Evolutionary conservation across 2,329 filamentous ascomycete genomes (phyloP).

Genomic region (Paraphaeosphaeria sporulosa): DNA sequence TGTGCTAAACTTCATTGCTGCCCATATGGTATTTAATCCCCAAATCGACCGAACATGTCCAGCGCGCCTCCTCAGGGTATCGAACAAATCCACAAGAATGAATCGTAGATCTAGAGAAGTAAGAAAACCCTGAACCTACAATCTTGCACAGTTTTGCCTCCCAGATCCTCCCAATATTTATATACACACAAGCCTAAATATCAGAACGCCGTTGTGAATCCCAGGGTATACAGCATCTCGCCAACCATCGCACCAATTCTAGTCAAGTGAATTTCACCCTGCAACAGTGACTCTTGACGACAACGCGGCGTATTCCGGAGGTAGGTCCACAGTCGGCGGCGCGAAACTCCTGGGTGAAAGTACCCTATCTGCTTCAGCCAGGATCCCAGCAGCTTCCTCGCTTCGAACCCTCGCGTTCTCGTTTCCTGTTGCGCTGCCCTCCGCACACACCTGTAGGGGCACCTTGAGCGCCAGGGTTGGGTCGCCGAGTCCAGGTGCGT

Average conservation of each 20-base stretch:
- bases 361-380: conserved; percentile 39
- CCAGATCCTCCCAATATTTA: neutral
- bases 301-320: conserved; percentile 38
- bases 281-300: conserved; percentile 10
- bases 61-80: neutral
- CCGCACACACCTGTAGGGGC: conserved; percentile 55
- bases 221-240: neutral
- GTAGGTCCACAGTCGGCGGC: conserved; percentile 36
- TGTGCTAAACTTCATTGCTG: neutral
- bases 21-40: neutral
- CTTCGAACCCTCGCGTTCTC: conserved; percentile 43
- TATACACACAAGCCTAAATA: neutral
- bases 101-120: neutral
- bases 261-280: neutral
- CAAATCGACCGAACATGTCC: neutral
- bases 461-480: conserved; percentile 51
- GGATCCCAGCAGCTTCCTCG: conserved; percentile 30
- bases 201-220: neutral
- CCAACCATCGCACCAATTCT: neutral
- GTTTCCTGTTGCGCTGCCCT: conserved; percentile 44
- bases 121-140: neutral
- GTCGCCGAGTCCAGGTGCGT: conserved; percentile 51
- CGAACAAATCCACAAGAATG: neutral
- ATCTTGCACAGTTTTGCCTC: neutral
- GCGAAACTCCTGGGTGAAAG: conserved; percentile 47